These are phyloP conservation scores for Picocystis sp. DNA, from an alignment of 163 green algal species.

Conservation along the genomic window DNA sequence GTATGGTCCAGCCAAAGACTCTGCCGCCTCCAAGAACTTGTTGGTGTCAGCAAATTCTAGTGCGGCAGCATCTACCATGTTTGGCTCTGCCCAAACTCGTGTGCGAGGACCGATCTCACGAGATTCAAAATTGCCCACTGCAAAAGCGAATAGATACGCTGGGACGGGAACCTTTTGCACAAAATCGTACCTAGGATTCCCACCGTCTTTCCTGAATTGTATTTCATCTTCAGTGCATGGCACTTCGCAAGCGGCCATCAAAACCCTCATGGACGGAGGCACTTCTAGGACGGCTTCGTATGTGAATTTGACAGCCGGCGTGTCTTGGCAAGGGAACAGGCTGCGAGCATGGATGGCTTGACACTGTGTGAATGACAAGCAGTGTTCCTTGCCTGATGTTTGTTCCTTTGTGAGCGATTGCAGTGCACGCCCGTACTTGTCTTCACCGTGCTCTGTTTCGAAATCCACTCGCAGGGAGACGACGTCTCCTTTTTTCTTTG, in stretches of 20 bases:
- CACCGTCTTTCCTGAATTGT: background rate
- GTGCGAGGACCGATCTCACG: slow-evolving; percentile 37
- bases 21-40: slow-evolving; percentile 55
- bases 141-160: slow-evolving; percentile 74
- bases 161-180: slow-evolving; percentile 47
- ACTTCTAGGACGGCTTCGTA: slow-evolving; percentile 21
- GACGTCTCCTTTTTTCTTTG: too few species aligned
- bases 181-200: slow-evolving; percentile 9
- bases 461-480: too few species aligned
- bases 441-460: too few species aligned
- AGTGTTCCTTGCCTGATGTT: slow-evolving; percentile 57
- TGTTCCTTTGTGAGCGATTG: slow-evolving; percentile 50
- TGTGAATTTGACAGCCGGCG: slow-evolving; percentile 59
- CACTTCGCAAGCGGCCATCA: too few species aligned
- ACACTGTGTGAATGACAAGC: slow-evolving; percentile 88
- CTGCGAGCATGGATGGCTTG: slow-evolving; percentile 82
- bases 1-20: slow-evolving; percentile 66
- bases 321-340: slow-evolving; percentile 72
- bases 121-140: slow-evolving; percentile 54
- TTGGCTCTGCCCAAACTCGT: slow-evolving; percentile 63
- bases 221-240: too few species aligned
- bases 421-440: slow-evolving; percentile 14
- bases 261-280: too few species aligned
- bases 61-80: slow-evolving; percentile 49
- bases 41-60: slow-evolving; percentile 78